Conservation (phyloP, 345 rosid genomes). For the Salix suchowensis region DNA sequence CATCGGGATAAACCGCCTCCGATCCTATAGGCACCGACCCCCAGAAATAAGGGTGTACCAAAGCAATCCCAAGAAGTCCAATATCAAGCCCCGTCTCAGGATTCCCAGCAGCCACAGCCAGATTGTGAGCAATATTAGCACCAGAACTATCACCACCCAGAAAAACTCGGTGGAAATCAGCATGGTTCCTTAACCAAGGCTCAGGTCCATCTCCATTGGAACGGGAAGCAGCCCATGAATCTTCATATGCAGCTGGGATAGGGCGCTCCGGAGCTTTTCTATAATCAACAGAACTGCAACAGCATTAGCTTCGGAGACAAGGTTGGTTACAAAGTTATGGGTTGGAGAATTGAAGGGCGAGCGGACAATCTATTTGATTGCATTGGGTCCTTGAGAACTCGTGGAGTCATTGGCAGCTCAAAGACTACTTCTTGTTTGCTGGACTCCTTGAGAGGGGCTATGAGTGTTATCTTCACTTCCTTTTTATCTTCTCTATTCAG, state of each 20-base stretch:
- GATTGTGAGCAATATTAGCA: slow-evolving; percentile 14
- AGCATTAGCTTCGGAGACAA: slow-evolving; percentile 36
- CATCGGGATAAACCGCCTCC: slow-evolving; percentile 13
- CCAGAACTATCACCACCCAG: slow-evolving; percentile 16
- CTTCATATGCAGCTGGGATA: slow-evolving; percentile 38
- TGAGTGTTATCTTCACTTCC: no score
- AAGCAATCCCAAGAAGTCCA: slow-evolving; percentile 12
- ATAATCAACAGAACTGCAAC: slow-evolving; percentile 39
- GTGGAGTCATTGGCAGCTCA: slow-evolving; percentile 2
- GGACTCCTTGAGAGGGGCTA: background rate
- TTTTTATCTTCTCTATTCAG: no score
- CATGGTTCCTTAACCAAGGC: slow-evolving; percentile 16
- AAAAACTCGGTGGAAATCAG: slow-evolving; percentile 10
- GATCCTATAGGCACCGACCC: slow-evolving; percentile 7
- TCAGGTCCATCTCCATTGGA: slow-evolving; percentile 10
- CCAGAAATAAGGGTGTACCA: slow-evolving; percentile 20
- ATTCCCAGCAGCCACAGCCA: slow-evolving; percentile 10
- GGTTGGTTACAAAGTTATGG: slow-evolving; percentile 23
- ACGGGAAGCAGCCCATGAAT: slow-evolving; percentile 36
- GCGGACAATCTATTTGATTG: background rate
- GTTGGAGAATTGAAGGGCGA: slow-evolving; percentile 32
- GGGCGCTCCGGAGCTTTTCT: slow-evolving; percentile 47
- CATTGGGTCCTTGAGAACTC: slow-evolving; percentile 26
- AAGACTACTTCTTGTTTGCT: background rate
- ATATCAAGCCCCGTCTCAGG: background rate